Evolutionary conservation across 2,329 filamentous ascomycete species (phyloP).

Genomic region (Thielaviopsis musarum): DNA sequence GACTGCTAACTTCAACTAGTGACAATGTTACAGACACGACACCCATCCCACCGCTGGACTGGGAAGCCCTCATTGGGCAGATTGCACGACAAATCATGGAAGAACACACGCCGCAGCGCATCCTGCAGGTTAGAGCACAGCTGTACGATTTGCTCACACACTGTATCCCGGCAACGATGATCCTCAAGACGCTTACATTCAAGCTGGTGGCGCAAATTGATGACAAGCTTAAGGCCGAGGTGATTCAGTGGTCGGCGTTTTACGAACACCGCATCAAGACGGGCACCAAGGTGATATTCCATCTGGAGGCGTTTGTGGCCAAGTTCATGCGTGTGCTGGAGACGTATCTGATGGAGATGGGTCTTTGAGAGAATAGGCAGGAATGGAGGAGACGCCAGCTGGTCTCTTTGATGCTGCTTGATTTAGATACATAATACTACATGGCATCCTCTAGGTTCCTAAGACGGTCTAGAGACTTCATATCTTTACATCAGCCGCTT

Average conservation of each 20-base stretch:
- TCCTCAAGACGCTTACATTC: conserved; percentile 88
- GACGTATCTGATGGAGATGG: conserved; percentile 81
- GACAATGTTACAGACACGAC: conserved; percentile 81
- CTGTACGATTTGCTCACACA: conserved; percentile 96
- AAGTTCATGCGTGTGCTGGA: conserved; percentile 97
- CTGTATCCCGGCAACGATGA: conserved; percentile 87
- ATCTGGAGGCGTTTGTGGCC: conserved; percentile 92
- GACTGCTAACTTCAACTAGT: conserved; percentile 27
- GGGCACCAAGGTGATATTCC: conserved; percentile 93
- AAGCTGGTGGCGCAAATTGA: conserved; percentile 79
- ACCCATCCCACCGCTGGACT: conserved; percentile 84
- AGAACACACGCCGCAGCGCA: conserved; percentile 78
- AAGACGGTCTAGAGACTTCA: no score
- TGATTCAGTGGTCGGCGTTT: conserved; percentile 91
- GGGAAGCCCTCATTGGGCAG: conserved; percentile 80
- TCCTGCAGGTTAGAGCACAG: conserved; percentile 76
- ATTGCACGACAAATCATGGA: conserved; percentile 88
- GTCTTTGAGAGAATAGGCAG: conserved; percentile 28
- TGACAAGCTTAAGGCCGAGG: conserved; percentile 74
- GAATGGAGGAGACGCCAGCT: no score
- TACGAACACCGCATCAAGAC: conserved; percentile 91
- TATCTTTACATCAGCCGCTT: no score
- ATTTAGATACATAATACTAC: no score
- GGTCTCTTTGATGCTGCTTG: no score
- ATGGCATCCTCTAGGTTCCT: no score